These are phyloP conservation scores for Saturnispora sanitii DNA, from an alignment of 805 yeast species.

Conservation along the genomic window DNA sequence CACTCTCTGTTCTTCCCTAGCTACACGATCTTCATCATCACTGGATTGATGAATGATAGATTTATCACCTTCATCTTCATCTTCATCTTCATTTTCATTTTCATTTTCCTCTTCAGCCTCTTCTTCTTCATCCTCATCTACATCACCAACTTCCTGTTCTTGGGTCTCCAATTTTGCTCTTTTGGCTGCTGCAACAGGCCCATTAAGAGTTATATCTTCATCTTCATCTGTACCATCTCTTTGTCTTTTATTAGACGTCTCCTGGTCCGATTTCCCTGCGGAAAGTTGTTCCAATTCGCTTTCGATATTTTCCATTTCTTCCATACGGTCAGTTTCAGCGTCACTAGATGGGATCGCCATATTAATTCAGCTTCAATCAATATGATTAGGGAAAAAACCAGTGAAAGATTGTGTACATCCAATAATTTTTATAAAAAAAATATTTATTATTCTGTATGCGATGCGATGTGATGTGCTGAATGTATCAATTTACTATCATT, in stretches of 20 bases:
- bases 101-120: constrained; percentile 10
- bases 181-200: too few relatives aligned
- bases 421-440: neutral
- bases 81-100: constrained; percentile 15
- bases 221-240: constrained; percentile 12
- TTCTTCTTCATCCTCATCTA: constrained; percentile 14
- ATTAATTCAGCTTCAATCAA: neutral
- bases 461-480: too few relatives aligned
- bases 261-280: neutral
- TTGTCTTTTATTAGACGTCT: constrained; percentile 5
- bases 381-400: neutral
- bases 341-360: constrained; percentile 43
- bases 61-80: constrained; percentile 9
- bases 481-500: too few relatives aligned
- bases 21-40: constrained; percentile 19
- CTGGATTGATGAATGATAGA: constrained; percentile 21
- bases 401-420: too few relatives aligned
- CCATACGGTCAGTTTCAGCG: constrained; percentile 89
- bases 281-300: constrained; percentile 35
- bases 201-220: too few relatives aligned
- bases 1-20: constrained; percentile 36
- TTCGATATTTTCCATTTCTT: constrained; percentile 39
- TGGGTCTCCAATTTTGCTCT: constrained; percentile 16
- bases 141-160: too few relatives aligned
- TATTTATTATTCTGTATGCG: too few relatives aligned